Percentiles rank a stretch among this genome's conserved stretches.
Conservation (phyloP, 768 basidiomycete species). For the Termitomyces sp. region DNA sequence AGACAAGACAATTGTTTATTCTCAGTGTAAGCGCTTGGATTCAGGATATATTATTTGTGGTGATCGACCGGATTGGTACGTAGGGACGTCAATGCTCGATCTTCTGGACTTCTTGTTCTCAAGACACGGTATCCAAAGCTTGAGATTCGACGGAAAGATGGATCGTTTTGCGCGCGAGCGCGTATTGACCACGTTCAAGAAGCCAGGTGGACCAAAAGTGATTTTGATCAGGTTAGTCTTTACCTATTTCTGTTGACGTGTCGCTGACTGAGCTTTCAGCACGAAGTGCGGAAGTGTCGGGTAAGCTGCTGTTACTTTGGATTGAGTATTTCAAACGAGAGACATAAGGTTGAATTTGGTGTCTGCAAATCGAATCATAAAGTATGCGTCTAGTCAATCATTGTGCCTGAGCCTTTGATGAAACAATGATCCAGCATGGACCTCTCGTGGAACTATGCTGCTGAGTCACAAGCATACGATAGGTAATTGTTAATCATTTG, state of each 20-base stretch:
- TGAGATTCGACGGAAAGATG: slow-evolving; percentile 75
- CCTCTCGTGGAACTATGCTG: slow-evolving; percentile 71
- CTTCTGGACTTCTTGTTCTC: slow-evolving; percentile 58
- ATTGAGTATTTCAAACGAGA: neutral
- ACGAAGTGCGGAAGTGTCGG: slow-evolving; percentile 72
- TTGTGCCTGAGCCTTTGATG: neutral
- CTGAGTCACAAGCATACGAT: slow-evolving; percentile 66
- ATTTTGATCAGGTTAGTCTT: slow-evolving; percentile 56
- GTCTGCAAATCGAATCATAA: slow-evolving; percentile 65
- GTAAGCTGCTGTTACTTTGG: slow-evolving; percentile 3
- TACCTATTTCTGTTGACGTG: neutral
- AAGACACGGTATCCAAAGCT: slow-evolving; percentile 52
- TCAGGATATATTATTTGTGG: neutral
- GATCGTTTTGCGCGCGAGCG: slow-evolving; percentile 47
- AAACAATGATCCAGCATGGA: slow-evolving; percentile 47
- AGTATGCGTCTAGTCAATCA: slow-evolving; percentile 34
- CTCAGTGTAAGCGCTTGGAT: slow-evolving; percentile 50
- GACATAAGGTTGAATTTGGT: slow-evolving; percentile 51
- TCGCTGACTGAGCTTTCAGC: slow-evolving; percentile 25
- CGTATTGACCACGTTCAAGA: slow-evolving; percentile 52
- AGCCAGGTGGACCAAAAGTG: slow-evolving; percentile 52
- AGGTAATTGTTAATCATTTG: slow-evolving; percentile 21
- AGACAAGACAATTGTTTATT: slow-evolving; percentile 71
- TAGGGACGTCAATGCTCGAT: slow-evolving; percentile 75
- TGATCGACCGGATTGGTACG: neutral